phyloP scores from a whole-genome alignment of 2,329 filamentous ascomycete species.

The Aureobasidium vineae region DNA sequence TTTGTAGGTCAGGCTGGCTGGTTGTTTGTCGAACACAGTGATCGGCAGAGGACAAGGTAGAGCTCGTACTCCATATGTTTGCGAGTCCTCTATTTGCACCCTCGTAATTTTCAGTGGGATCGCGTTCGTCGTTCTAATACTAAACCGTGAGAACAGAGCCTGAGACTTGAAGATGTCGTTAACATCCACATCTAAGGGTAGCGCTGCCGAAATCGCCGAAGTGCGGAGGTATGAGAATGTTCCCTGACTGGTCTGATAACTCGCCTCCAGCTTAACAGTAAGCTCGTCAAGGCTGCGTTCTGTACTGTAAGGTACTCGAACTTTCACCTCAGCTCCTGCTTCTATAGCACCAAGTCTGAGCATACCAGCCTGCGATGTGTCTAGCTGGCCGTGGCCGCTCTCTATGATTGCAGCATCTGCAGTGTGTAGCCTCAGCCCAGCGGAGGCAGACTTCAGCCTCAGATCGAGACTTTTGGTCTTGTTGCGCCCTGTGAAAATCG shows the following conservation, averaged over 20 bases:
- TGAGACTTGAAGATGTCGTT: slow-evolving; percentile 90
- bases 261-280: slow-evolving; percentile 62
- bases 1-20: slow-evolving; percentile 76
- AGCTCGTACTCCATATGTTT: slow-evolving; percentile 65
- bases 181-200: slow-evolving; percentile 91
- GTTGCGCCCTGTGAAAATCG: slow-evolving; percentile 73
- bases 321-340: slow-evolving; percentile 50
- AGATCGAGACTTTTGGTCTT: slow-evolving; percentile 52
- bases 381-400: slow-evolving; percentile 44
- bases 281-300: slow-evolving; percentile 73
- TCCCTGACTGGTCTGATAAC: slow-evolving; percentile 34
- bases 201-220: slow-evolving; percentile 65
- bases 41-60: slow-evolving; percentile 49
- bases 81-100: slow-evolving; percentile 68
- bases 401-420: slow-evolving; percentile 48
- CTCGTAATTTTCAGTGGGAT: slow-evolving; percentile 72
- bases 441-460: slow-evolving; percentile 58
- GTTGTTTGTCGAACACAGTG: slow-evolving; percentile 75
- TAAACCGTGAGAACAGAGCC: slow-evolving; percentile 83
- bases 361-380: slow-evolving; percentile 47
- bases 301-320: slow-evolving; percentile 77
- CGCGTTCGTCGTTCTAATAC: slow-evolving; percentile 74
- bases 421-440: slow-evolving; percentile 58
- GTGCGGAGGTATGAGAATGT: slow-evolving; percentile 54
- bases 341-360: slow-evolving; percentile 49